A percentile compares a stretch with the other conserved stretches of the same genome.
phyloP scores from a whole-genome alignment of 805 yeast species.

The Schwanniomyces occidentalis region DNA sequence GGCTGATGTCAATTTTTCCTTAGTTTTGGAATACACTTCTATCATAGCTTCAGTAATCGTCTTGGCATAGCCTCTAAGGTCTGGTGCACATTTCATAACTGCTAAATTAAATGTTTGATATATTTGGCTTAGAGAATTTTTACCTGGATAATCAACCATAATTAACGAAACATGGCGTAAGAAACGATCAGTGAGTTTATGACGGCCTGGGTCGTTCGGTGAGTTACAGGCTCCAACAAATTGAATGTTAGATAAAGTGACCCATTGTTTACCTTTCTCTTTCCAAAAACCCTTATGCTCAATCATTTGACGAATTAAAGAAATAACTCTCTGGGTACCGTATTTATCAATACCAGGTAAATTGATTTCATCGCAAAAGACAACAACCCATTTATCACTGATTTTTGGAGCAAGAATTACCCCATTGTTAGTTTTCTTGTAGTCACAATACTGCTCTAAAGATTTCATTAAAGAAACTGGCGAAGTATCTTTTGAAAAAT shows the following conservation, averaged over 20 bases:
- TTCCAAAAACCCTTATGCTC: slow-evolving; percentile 82
- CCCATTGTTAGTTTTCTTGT: slow-evolving; percentile 54
- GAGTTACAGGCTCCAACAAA: slow-evolving; percentile 97
- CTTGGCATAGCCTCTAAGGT: slow-evolving; percentile 51
- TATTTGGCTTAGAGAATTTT: slow-evolving; percentile 60
- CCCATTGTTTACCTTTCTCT: slow-evolving; percentile 60
- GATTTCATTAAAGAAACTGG: slow-evolving; percentile 61
- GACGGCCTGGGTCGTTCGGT: slow-evolving; percentile 76
- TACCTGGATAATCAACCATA: slow-evolving; percentile 78
- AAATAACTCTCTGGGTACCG: slow-evolving; percentile 72
- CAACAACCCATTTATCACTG: slow-evolving; percentile 68
- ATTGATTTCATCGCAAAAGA: slow-evolving; percentile 91
- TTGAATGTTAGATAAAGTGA: slow-evolving; percentile 60
- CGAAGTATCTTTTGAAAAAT: slow-evolving; percentile 79
- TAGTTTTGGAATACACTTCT: slow-evolving; percentile 52
- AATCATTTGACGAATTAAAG: slow-evolving; percentile 71
- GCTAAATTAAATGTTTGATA: slow-evolving; percentile 61
- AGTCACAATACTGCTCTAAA: slow-evolving; percentile 71
- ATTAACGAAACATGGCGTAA: slow-evolving; percentile 65
- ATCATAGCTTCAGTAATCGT: slow-evolving; percentile 67
- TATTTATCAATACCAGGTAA: slow-evolving; percentile 70
- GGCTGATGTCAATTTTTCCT: slow-evolving; percentile 33
- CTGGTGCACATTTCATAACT: slow-evolving; percentile 59
- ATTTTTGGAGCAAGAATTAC: slow-evolving; percentile 55
- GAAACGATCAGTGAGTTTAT: slow-evolving; percentile 56